A percentile compares a stretch with the other conserved stretches of the same genome.
These are phyloP conservation scores for Naganishia cerealis DNA, from an alignment of 1,284 basidiomycete genomes.

Conservation along the genomic window DNA sequence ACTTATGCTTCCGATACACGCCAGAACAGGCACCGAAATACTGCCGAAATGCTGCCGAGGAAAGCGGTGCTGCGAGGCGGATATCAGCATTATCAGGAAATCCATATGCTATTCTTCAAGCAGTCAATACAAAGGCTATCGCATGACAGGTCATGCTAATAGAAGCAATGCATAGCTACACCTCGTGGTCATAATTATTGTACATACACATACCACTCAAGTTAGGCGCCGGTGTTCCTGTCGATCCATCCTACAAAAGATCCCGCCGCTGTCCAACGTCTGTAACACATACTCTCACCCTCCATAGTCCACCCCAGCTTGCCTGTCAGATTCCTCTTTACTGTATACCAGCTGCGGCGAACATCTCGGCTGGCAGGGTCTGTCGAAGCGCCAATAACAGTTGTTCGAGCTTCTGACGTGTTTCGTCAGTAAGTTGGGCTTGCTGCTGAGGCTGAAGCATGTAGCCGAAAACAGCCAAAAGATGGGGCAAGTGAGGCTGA, in stretches of 20 bases:
- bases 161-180: background rate
- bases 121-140: background rate
- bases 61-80: background rate
- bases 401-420: constrained; percentile 70
- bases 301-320: background rate
- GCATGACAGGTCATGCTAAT: background rate
- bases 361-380: constrained; percentile 44
- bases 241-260: constrained; percentile 27
- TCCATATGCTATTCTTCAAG: background rate
- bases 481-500: constrained; percentile 73
- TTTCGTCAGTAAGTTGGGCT: constrained; percentile 77
- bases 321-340: background rate
- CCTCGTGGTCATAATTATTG: constrained; percentile 1
- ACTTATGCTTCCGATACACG: too few species aligned
- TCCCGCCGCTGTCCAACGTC: background rate
- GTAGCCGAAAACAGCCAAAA: constrained; percentile 78
- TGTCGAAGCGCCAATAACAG: constrained; percentile 70
- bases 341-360: constrained; percentile 23
- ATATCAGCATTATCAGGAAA: background rate
- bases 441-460: constrained; percentile 72
- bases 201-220: constrained; percentile 20
- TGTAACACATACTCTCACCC: background rate
- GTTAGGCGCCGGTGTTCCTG: background rate
- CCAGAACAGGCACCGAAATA: too few species aligned
- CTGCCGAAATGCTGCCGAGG: too few species aligned